Evolutionary conservation across 495 filamentous ascomycete genomes (phyloP).

Genomic region (Lophium mytilinum): DNA sequence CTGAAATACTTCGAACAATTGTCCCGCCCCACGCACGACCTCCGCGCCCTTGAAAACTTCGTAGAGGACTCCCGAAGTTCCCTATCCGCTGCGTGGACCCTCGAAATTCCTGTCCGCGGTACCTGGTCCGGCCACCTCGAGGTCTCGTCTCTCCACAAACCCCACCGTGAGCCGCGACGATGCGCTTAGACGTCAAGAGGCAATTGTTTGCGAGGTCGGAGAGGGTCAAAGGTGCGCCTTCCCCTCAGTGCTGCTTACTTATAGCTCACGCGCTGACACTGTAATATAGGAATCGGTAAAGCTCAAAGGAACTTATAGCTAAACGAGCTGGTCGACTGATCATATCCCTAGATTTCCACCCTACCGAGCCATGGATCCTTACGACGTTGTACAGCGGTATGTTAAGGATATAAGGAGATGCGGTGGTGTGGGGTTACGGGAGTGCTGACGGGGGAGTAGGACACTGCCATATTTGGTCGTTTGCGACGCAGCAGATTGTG

Average conservation of each 20-base stretch:
- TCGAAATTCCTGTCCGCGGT: neutral
- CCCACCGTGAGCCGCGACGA: conserved; percentile 13
- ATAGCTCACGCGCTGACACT: conserved; percentile 3
- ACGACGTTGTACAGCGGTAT: conserved; percentile 92
- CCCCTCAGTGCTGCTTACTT: neutral
- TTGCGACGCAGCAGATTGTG: conserved; percentile 93
- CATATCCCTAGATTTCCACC: conserved; percentile 24
- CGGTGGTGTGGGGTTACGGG: neutral
- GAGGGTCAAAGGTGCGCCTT: conserved; percentile 25
- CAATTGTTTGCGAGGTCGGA: conserved; percentile 29
- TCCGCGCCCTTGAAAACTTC: neutral
- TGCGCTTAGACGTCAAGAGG: conserved; percentile 31
- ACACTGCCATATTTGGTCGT: conserved; percentile 99
- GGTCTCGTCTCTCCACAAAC: conserved; percentile 21
- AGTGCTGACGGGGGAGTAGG: conserved; percentile 39
- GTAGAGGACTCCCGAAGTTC: too few species aligned
- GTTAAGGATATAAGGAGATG: conserved; percentile 16
- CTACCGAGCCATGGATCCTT: conserved; percentile 53
- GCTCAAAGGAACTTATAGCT: too few species aligned
- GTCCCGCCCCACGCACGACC: neutral
- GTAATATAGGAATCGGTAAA: conserved; percentile 22
- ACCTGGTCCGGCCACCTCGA: conserved; percentile 19
- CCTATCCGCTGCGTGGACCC: neutral
- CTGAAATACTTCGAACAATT: neutral
- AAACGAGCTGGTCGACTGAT: neutral